phyloP scores from a whole-genome alignment of 768 basidiomycete species.

The Cyclocybe aegerita region DNA sequence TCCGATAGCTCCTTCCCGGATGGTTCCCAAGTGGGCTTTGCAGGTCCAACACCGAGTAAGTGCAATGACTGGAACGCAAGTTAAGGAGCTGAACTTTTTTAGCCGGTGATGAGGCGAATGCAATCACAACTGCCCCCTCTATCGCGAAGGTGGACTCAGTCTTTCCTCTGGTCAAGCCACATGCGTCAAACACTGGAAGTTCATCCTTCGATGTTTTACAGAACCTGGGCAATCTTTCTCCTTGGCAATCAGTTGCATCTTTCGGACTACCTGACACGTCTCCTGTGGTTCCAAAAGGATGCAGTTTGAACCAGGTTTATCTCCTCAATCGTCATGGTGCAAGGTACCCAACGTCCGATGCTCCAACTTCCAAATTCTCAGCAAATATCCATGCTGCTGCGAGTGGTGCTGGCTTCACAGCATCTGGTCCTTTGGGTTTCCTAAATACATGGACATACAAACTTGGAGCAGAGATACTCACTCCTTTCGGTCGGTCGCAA shows the following conservation, averaged over 20 bases:
- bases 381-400: constrained; percentile 46
- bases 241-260: constrained; percentile 49
- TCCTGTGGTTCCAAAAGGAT: constrained; percentile 44
- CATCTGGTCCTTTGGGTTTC: constrained; percentile 57
- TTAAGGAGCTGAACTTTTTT: background rate
- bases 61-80: background rate
- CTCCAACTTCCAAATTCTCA: constrained; percentile 46
- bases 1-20: constrained; percentile 41
- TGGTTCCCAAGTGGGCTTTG: constrained; percentile 40
- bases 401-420: constrained; percentile 40
- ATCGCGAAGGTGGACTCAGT: constrained; percentile 32
- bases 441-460: constrained; percentile 76
- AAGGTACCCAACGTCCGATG: constrained; percentile 50
- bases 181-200: constrained; percentile 29
- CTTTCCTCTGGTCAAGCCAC: constrained; percentile 42
- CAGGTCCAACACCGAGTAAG: constrained; percentile 50
- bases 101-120: constrained; percentile 44
- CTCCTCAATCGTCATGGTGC: constrained; percentile 72
- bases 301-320: constrained; percentile 50
- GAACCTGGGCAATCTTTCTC: constrained; percentile 48
- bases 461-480: constrained; percentile 74
- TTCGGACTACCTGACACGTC: constrained; percentile 51
- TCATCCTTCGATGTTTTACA: constrained; percentile 42
- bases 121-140: constrained; percentile 41
- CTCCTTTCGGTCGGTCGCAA: constrained; percentile 75